phyloP scores from a whole-genome alignment of 306 rosid genomes.

The Lupinus albus region DNA sequence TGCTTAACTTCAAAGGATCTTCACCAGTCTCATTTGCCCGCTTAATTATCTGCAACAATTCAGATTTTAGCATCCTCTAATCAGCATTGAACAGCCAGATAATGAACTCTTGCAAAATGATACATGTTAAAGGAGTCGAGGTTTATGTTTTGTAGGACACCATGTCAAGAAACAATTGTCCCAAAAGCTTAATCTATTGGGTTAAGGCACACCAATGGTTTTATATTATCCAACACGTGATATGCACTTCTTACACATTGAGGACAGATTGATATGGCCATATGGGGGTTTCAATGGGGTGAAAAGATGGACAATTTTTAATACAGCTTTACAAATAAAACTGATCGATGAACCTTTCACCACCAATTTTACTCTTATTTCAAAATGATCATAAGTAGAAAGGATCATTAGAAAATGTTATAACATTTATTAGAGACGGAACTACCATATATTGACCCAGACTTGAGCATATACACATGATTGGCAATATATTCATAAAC shows the following conservation, averaged over 20 bases:
- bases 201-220: too few relatives aligned
- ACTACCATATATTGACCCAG: neutral
- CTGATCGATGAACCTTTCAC: neutral
- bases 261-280: too few relatives aligned
- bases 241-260: too few relatives aligned
- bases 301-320: neutral
- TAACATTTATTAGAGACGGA: neutral
- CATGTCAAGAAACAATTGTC: too few relatives aligned
- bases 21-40: constrained; percentile 84
- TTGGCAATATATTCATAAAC: neutral
- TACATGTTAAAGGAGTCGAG: constrained; percentile 4
- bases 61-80: constrained; percentile 40
- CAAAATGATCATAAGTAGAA: neutral
- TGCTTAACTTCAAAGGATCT: constrained; percentile 74
- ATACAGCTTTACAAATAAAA: neutral
- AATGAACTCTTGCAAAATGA: constrained; percentile 27
- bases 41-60: constrained; percentile 73
- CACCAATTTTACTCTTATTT: neutral
- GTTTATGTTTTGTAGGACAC: constrained; percentile 10
- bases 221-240: too few relatives aligned
- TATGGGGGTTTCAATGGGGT: neutral
- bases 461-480: constrained; percentile 10
- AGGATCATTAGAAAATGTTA: constrained; percentile 6
- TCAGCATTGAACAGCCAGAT: constrained; percentile 33
- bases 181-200: too few relatives aligned